These are phyloP conservation scores for Rubroshorea leprosula DNA, from an alignment of 345 rosid genomes.

Conservation along the genomic window DNA sequence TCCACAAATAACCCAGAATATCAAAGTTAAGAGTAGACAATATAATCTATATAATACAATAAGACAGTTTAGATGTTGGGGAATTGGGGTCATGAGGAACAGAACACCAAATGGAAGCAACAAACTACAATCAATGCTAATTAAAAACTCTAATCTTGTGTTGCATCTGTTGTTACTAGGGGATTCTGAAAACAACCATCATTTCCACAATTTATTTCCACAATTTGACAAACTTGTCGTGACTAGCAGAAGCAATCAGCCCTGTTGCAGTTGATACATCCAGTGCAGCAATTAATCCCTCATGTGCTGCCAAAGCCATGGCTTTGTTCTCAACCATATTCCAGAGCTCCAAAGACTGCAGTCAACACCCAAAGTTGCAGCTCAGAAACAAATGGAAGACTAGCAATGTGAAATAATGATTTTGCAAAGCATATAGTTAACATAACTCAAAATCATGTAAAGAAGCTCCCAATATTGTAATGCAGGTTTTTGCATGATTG, in stretches of 20 bases:
- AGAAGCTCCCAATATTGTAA: not conserved
- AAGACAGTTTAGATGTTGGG: no score
- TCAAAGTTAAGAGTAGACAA: no score
- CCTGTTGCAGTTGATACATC: constrained; percentile 71
- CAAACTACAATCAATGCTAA: no score
- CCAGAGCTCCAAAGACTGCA: constrained; percentile 95
- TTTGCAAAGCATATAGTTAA: not conserved
- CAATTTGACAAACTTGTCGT: constrained; percentile 79
- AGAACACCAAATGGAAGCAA: no score
- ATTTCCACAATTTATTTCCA: constrained; percentile 99
- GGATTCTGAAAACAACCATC: no score
- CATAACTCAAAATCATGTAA: not conserved
- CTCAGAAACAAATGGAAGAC: constrained; percentile 9
- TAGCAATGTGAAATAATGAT: not conserved
- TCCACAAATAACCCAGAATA: no score
- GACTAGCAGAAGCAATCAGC: constrained; percentile 91
- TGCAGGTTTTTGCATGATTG: not conserved
- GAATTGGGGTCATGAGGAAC: no score
- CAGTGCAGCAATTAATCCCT: constrained; percentile 67
- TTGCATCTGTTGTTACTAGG: no score
- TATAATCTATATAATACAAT: no score
- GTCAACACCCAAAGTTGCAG: not conserved
- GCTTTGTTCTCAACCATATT: constrained; percentile 80
- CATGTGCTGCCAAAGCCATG: constrained; percentile 72
- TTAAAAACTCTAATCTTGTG: no score